Conservation (phyloP, 2,329 filamentous ascomycete genomes). For the Paraphoma chrysanthemicola region DNA sequence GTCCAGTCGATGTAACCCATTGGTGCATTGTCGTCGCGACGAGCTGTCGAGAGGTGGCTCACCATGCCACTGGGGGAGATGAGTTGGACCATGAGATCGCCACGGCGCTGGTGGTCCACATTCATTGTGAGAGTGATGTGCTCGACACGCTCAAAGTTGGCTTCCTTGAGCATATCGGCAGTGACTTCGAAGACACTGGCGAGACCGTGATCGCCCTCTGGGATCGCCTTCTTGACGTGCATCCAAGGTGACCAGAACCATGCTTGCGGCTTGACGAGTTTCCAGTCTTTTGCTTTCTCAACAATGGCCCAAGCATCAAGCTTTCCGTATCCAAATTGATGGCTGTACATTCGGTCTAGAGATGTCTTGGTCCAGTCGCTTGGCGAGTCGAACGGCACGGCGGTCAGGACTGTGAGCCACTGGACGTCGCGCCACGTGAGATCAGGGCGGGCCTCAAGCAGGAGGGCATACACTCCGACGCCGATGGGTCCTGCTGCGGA, state of each 20-base stretch:
- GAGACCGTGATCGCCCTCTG: conserved; percentile 82
- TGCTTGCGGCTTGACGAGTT: conserved; percentile 90
- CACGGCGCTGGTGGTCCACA: conserved; percentile 82
- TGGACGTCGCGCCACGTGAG: conserved; percentile 94
- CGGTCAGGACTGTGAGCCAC: conserved; percentile 85
- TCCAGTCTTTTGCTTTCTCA: conserved; percentile 83
- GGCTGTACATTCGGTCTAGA: conserved; percentile 86
- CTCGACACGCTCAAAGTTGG: conserved; percentile 86
- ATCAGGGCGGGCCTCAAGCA: conserved; percentile 83
- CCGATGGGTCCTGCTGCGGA: conserved; percentile 94
- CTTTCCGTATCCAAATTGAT: conserved; percentile 95
- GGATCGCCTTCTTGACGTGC: conserved; percentile 84
- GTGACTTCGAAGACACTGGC: conserved; percentile 84
- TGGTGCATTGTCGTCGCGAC: conserved; percentile 70
- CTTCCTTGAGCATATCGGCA: conserved; percentile 76
- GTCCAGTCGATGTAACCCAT: conserved; percentile 93
- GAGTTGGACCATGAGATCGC: conserved; percentile 91
- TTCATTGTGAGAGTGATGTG: conserved; percentile 99
- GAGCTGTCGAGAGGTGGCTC: conserved; percentile 81
- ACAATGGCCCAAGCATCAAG: conserved; percentile 87
- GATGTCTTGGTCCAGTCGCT: conserved; percentile 83
- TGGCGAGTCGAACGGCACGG: conserved; percentile 78
- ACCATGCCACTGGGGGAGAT: conserved; percentile 81
- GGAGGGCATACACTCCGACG: conserved; percentile 89
- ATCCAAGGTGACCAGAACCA: conserved; percentile 96